Conservation (phyloP, 306 rosid species). For the Mimosa pudica region DNA sequence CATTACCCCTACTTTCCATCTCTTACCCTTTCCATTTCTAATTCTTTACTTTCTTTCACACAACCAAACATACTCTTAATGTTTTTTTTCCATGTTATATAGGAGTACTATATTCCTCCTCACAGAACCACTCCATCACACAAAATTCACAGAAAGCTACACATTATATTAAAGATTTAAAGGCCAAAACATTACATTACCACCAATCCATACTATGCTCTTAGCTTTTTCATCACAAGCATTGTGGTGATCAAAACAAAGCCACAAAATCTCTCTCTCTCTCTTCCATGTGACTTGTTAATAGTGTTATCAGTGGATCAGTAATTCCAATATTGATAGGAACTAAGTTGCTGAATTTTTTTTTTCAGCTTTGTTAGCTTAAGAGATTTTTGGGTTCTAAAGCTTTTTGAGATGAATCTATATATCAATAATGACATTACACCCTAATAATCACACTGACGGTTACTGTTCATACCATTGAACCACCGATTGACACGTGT, state of each 20-base stretch:
- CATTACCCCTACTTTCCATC: too few relatives aligned
- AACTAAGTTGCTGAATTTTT: conserved; percentile 36
- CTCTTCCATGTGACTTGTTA: neutral
- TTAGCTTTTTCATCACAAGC: conserved; percentile 11
- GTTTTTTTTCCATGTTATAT: neutral
- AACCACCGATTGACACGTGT: too few relatives aligned
- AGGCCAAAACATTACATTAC: conserved; percentile 25
- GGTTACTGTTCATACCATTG: too few relatives aligned
- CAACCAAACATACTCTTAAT: too few relatives aligned
- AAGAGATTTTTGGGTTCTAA: conserved; percentile 17
- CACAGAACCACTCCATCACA: neutral
- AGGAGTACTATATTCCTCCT: neutral
- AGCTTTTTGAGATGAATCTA: conserved; percentile 21
- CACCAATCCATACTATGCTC: conserved; percentile 1
- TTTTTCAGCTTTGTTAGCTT: conserved; percentile 26
- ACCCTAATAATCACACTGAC: too few relatives aligned
- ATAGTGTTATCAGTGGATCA: conserved; percentile 27
- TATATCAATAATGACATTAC: too few relatives aligned
- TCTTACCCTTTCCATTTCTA: too few relatives aligned
- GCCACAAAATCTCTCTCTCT: conserved; percentile 16
- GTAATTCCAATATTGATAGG: conserved; percentile 4
- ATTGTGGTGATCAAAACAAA: conserved; percentile 28
- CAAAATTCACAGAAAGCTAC: conserved; percentile 30
- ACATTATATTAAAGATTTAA: too few relatives aligned
- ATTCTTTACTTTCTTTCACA: too few relatives aligned